Evolutionary conservation across 441 rosid species (phyloP).

Genomic region (Flueggea neowawraea): DNA sequence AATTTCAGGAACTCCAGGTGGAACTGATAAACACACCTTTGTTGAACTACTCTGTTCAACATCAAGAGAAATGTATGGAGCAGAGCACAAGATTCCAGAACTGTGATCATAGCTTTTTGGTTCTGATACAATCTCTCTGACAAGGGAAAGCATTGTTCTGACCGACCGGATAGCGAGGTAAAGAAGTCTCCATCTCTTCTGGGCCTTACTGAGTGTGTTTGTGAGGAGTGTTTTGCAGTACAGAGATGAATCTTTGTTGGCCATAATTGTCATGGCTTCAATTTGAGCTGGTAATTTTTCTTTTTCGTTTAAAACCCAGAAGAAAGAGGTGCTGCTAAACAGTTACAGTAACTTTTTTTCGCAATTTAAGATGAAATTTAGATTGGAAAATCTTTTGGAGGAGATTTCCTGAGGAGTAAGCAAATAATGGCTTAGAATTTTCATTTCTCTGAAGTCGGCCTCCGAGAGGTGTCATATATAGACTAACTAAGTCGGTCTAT

Average conservation of each 20-base stretch:
- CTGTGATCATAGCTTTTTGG: slow-evolving; percentile 10
- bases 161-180: slow-evolving; percentile 43
- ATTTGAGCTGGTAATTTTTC: slow-evolving; percentile 18
- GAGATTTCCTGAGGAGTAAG: too few relatives aligned
- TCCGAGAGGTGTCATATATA: too few relatives aligned
- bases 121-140: slow-evolving; percentile 27
- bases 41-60: slow-evolving; percentile 19
- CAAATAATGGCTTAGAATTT: too few relatives aligned
- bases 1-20: slow-evolving; percentile 16
- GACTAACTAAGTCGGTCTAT: too few relatives aligned
- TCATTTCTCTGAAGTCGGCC: too few relatives aligned
- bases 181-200: slow-evolving; percentile 67
- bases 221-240: slow-evolving; percentile 29
- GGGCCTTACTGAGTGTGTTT: slow-evolving; percentile 41
- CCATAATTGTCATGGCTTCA: neutral
- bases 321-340: too few relatives aligned
- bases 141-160: slow-evolving; percentile 55
- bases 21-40: slow-evolving; percentile 4
- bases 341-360: too few relatives aligned
- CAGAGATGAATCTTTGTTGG: slow-evolving; percentile 17
- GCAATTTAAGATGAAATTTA: too few relatives aligned
- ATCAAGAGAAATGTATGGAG: slow-evolving; percentile 26
- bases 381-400: too few relatives aligned
- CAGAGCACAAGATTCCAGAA: slow-evolving; percentile 19
- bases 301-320: too few relatives aligned